Evolutionary conservation across 441 rosid species (phyloP), one percentile per base, ranked within the genome.

Genomic region (Brassica balearica): DNA sequence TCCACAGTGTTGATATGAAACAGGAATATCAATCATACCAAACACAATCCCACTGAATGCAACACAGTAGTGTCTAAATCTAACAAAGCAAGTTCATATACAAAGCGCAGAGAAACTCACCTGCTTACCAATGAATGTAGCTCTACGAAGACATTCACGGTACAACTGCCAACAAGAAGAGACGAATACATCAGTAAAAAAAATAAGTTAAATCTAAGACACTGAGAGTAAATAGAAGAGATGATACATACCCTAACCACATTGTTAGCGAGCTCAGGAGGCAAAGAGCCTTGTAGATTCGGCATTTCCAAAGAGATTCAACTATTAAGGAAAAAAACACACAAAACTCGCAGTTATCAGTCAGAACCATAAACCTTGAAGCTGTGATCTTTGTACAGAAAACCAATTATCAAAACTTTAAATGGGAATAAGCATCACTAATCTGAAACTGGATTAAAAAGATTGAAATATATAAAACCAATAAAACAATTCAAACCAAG

Each of bases 61-160:
- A 77, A 72, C 43, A 78, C 58, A 51, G 53, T 23, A 63, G 58
- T 6, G 4, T 27, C 63, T 14, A 22, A 55, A 19, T 70, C 66
- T 46, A 32, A 67, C 4, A 62, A 32, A n/a, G 34, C 17, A 46
- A 17, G 36, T 19, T 8, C 58, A 67, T n/a, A 72, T 12, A 9
- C 17, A 62, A 73, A 72, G 29, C 22, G 0, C 1, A 70, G 62
- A 48, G 64, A 72, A 53, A 0, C 59, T 58, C 85, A 92, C 99
- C 90, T 82, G 81, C 74, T 87, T 92, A 71, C 98, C 98, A 71
- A 96, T 69, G 75, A 86, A 92, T 82, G 87, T 94, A 34, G 97
- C 98, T 83, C 99, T 85, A 74, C 97, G 89, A 83, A 96, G 97
- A 81, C 98, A 96, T 82, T 94, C 99, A 4, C 96, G 92, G 58